These are phyloP conservation scores for Akanthomyces lecanii DNA, from an alignment of 2,329 filamentous ascomycete genomes.

Conservation along the genomic window DNA sequence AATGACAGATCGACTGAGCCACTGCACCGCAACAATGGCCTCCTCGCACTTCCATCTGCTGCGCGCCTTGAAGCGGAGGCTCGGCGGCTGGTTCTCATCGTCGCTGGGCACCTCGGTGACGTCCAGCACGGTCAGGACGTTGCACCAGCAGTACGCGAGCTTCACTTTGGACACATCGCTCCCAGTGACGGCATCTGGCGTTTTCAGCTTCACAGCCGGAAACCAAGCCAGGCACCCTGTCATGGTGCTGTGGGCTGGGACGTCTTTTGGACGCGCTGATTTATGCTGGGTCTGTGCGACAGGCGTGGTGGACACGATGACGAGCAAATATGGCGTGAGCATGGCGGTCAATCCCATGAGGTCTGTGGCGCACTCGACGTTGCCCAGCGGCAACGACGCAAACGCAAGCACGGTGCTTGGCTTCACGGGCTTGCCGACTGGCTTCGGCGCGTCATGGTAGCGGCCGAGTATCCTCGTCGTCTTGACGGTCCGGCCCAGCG, in stretches of 20 bases:
- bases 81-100: conserved; percentile 72
- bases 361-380: conserved; percentile 84
- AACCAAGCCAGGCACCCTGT: conserved; percentile 97
- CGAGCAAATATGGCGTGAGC: conserved; percentile 89
- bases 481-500: conserved; percentile 79
- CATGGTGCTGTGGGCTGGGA: conserved; percentile 84
- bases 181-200: conserved; percentile 60
- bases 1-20: conserved; percentile 90
- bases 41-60: conserved; percentile 93
- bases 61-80: conserved; percentile 73
- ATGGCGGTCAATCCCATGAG: conserved; percentile 87
- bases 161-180: conserved; percentile 75
- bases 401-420: conserved; percentile 95
- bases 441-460: conserved; percentile 70
- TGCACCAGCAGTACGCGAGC: conserved; percentile 97
- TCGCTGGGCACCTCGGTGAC: conserved; percentile 67
- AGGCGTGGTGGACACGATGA: conserved; percentile 95
- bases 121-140: conserved; percentile 90
- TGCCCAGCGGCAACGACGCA: conserved; percentile 85
- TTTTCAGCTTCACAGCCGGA: conserved; percentile 87
- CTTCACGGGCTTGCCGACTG: conserved; percentile 65
- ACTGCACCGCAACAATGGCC: conserved; percentile 92
- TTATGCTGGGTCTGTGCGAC: conserved; percentile 97
- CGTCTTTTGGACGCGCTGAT: conserved; percentile 82
- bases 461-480: conserved; percentile 86